phyloP scores from a whole-genome alignment of 2,329 filamentous ascomycete species.

The Orbilia ellipsospora region DNA sequence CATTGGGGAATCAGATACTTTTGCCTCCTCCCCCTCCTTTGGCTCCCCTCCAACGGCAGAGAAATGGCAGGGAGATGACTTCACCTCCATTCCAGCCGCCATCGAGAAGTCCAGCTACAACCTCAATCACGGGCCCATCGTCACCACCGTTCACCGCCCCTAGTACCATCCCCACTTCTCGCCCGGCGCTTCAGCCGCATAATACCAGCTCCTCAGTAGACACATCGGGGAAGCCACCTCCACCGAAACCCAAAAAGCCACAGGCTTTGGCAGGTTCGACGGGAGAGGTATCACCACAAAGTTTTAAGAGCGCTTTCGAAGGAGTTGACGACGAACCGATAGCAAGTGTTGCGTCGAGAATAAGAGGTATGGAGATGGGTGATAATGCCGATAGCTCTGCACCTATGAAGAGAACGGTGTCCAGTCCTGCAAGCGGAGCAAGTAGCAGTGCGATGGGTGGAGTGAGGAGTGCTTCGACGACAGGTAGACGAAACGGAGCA shows the following conservation, averaged over 20 bases:
- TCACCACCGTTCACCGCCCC: constrained; percentile 59
- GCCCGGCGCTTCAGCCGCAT: constrained; percentile 39
- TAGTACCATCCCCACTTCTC: constrained; percentile 61
- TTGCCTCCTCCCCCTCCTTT: constrained; percentile 60
- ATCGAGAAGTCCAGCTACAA: constrained; percentile 59
- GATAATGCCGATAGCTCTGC: constrained; percentile 4
- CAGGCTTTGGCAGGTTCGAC: constrained; percentile 25
- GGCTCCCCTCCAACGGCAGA: constrained; percentile 37
- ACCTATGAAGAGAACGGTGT: constrained; percentile 35
- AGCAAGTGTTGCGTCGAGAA: constrained; percentile 33
- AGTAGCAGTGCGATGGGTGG: not conserved
- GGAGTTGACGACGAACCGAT: constrained; percentile 31
- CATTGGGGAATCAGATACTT: constrained; percentile 64
- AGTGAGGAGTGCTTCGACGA: constrained; percentile 20
- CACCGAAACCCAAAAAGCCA: constrained; percentile 46
- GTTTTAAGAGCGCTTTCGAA: constrained; percentile 43
- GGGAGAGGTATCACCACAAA: constrained; percentile 39
- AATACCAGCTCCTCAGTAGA: constrained; percentile 38
- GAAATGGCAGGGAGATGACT: constrained; percentile 55
- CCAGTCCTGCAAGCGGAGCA: constrained; percentile 19
- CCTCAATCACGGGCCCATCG: constrained; percentile 49
- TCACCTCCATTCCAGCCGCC: constrained; percentile 65
- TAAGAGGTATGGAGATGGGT: constrained; percentile 41
- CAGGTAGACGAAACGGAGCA: constrained; percentile 13
- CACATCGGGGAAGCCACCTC: constrained; percentile 29